Evolutionary conservation across 129 eudicot genomes (phyloP).

Genomic region (Chrysanthemum lavandulifolium): DNA sequence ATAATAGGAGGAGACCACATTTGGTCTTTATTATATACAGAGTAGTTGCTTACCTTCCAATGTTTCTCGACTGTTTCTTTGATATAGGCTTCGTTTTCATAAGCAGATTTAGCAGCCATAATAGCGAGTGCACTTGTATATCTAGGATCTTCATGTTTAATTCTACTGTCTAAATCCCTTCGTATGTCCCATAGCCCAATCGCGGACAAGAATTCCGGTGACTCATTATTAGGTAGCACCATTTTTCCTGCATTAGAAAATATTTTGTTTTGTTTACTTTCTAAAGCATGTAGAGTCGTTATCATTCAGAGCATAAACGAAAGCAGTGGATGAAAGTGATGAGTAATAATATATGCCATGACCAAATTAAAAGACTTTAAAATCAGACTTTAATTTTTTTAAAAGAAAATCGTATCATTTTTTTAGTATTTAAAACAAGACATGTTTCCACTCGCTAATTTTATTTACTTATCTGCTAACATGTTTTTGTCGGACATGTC

Average conservation of each 20-base stretch:
- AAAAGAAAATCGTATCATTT: too few species aligned
- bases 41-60: slow-evolving; percentile 52
- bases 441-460: too few species aligned
- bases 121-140: slow-evolving; percentile 47
- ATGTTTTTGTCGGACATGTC: too few species aligned
- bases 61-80: slow-evolving; percentile 37
- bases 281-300: neutral
- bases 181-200: slow-evolving; percentile 38
- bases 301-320: neutral
- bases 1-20: neutral
- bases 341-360: neutral
- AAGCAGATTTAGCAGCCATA: slow-evolving; percentile 72
- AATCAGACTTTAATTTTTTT: too few species aligned
- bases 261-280: too few species aligned
- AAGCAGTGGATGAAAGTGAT: neutral
- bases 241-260: slow-evolving; percentile 30
- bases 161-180: slow-evolving; percentile 40
- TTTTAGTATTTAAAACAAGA: too few species aligned
- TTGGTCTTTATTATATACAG: neutral
- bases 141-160: slow-evolving; percentile 48
- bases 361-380: too few species aligned
- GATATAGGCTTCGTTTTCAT: slow-evolving; percentile 55
- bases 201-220: slow-evolving; percentile 28
- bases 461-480: too few species aligned
- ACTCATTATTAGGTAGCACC: slow-evolving; percentile 31